Percentiles rank a stretch among this genome's conserved stretches.
Evolutionary conservation across 2,329 filamentous ascomycete species (phyloP).

Genomic region (Verticillium isaacii): DNA sequence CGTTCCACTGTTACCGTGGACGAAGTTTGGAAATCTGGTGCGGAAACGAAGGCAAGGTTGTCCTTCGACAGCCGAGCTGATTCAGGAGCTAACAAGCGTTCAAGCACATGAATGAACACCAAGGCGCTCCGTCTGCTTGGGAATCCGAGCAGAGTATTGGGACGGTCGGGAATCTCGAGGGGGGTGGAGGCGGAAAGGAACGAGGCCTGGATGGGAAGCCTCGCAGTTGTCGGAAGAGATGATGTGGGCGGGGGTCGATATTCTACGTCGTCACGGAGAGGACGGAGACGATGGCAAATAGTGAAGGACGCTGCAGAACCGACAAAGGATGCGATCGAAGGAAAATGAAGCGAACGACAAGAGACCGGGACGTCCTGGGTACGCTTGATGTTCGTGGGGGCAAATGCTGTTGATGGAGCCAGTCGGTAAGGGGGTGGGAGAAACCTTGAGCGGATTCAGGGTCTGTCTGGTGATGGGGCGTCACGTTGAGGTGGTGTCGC

Average conservation of each 20-base stretch:
- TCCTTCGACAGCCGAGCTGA: neutral
- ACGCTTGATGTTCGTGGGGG: neutral
- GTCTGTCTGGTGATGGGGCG: neutral
- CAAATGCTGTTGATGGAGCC: neutral
- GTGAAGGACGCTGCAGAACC: neutral
- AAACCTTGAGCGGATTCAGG: neutral
- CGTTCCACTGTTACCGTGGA: constrained; percentile 2
- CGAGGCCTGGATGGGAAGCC: neutral
- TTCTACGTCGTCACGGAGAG: constrained; percentile 1
- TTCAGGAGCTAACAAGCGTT: neutral
- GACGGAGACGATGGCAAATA: neutral
- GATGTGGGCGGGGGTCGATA: neutral
- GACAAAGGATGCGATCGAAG: neutral
- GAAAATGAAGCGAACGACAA: neutral
- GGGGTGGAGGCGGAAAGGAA: neutral
- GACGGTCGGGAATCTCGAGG: neutral
- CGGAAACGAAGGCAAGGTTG: neutral
- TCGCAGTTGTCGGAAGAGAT: neutral
- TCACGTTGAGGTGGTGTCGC: neutral
- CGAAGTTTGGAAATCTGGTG: neutral
- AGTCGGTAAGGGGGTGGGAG: neutral
- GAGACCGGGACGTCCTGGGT: neutral
- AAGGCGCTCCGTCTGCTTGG: neutral
- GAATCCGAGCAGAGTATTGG: neutral
- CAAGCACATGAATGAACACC: neutral